Percentiles rank a stretch among this genome's conserved stretches.
These are phyloP conservation scores for Yamadazyma insecticola DNA, from an alignment of 805 yeast genomes.

Conservation along the genomic window DNA sequence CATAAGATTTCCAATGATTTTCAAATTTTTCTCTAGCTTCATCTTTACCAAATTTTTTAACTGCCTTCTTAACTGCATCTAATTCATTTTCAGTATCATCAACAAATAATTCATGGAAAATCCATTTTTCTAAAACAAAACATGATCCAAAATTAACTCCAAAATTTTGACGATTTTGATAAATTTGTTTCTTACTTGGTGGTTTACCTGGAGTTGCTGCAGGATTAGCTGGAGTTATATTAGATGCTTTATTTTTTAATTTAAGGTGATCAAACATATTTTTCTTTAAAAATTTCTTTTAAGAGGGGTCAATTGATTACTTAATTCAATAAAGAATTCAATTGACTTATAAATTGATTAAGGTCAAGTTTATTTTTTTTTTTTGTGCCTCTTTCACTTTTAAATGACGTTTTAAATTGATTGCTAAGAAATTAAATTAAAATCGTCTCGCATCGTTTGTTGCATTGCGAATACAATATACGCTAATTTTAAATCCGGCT, in stretches of 20 bases:
- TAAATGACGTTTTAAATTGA: too few relatives aligned
- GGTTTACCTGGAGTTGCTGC: constrained; percentile 22
- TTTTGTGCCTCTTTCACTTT: too few relatives aligned
- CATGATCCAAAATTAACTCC: constrained; percentile 86
- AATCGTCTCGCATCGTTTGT: too few relatives aligned
- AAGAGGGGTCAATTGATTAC: too few relatives aligned
- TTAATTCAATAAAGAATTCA: too few relatives aligned
- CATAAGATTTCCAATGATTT: constrained; percentile 61
- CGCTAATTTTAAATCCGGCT: too few relatives aligned
- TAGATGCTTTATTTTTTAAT: constrained; percentile 23
- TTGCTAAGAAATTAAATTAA: too few relatives aligned
- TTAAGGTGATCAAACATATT: constrained; percentile 30
- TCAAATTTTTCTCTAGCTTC: constrained; percentile 52
- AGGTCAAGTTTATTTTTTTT: too few relatives aligned
- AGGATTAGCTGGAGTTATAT: constrained; percentile 7
- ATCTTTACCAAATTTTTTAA: constrained; percentile 47
- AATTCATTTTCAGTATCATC: constrained; percentile 59
- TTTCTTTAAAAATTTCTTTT: too few relatives aligned
- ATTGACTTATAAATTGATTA: too few relatives aligned
- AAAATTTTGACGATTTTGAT: constrained; percentile 56
- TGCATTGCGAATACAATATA: too few relatives aligned
- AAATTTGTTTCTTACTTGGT: constrained; percentile 46
- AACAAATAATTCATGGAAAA: constrained; percentile 57
- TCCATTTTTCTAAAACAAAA: constrained; percentile 79
- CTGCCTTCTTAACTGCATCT: constrained; percentile 57